Percentiles rank a stretch among this genome's conserved stretches.
These are phyloP conservation scores for Leccinum uliginosum DNA, from an alignment of 768 basidiomycete species.

Conservation along the genomic window DNA sequence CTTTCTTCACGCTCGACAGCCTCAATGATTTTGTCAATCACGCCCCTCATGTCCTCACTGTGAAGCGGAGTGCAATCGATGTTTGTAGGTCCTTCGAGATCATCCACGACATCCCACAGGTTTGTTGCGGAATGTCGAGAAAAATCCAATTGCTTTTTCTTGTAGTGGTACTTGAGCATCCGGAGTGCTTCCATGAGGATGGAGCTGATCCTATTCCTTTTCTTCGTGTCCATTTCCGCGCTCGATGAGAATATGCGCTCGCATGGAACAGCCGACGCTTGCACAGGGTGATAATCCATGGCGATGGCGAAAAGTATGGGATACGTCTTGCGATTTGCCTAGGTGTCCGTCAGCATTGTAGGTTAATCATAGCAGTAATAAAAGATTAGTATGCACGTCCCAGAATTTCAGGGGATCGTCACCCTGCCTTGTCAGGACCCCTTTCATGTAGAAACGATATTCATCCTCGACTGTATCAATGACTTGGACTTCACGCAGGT, in stretches of 20 bases:
- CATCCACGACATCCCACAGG: not conserved
- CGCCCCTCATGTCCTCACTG: not conserved
- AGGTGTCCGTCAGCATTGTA: too few relatives aligned
- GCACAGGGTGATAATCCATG: not conserved
- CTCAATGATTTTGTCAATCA: not conserved
- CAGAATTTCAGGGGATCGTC: too few relatives aligned
- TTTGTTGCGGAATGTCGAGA: not conserved
- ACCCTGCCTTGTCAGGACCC: too few relatives aligned
- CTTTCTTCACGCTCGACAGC: not conserved
- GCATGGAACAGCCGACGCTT: not conserved
- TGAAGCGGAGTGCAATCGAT: not conserved
- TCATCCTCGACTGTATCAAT: too few relatives aligned
- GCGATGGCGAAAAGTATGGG: not conserved
- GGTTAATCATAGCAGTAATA: too few relatives aligned
- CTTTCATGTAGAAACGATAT: too few relatives aligned
- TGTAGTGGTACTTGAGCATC: not conserved
- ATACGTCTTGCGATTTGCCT: not conserved
- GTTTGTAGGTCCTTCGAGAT: not conserved
- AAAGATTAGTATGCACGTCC: too few relatives aligned
- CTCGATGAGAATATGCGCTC: not conserved
- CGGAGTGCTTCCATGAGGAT: not conserved
- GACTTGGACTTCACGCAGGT: too few relatives aligned
- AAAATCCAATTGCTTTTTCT: not conserved
- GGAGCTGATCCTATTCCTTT: not conserved
- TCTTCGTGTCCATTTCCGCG: not conserved